Evolutionary conservation across 129 eudicot species (phyloP).

Genomic region (Glebionis coronaria): DNA sequence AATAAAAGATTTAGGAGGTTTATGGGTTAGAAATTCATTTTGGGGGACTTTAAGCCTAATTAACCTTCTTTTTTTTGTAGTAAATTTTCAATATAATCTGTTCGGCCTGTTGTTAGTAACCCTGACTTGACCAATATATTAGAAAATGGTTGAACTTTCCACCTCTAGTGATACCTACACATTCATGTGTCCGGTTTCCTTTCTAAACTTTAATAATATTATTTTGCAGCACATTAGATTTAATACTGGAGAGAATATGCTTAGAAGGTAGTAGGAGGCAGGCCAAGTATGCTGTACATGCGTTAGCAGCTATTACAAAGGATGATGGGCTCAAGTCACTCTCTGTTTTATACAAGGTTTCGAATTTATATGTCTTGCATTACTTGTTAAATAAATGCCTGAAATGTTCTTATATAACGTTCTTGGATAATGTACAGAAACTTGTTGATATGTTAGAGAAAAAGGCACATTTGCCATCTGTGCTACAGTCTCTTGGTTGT

Average conservation of each 20-base stretch:
- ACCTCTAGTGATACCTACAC: too few species aligned
- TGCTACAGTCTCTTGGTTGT: slow-evolving; percentile 94
- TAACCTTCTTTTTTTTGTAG: too few species aligned
- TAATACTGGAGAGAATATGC: slow-evolving; percentile 76
- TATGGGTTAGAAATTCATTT: too few species aligned
- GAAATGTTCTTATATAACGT: slow-evolving; percentile 6
- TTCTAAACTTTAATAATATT: slow-evolving; percentile 1
- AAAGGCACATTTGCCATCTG: slow-evolving; percentile 77
- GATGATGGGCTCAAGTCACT: slow-evolving; percentile 87
- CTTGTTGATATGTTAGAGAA: slow-evolving; percentile 94
- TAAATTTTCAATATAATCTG: too few species aligned
- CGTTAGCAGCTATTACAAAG: slow-evolving; percentile 87
- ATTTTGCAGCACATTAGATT: slow-evolving; percentile 68
- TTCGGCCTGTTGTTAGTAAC: too few species aligned
- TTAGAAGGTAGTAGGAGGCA: slow-evolving; percentile 94
- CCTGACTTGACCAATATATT: too few species aligned
- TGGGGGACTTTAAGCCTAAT: too few species aligned
- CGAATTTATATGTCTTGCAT: not conserved
- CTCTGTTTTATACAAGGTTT: slow-evolving; percentile 89
- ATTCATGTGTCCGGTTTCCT: slow-evolving; percentile 3
- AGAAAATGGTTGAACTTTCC: too few species aligned
- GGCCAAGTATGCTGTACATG: slow-evolving; percentile 96
- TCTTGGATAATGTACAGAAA: slow-evolving; percentile 51
- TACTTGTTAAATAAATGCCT: slow-evolving; percentile 1
- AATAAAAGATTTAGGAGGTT: too few species aligned